Conservation (phyloP, 2,329 filamentous ascomycete species). For the Aureobasidium vineae region DNA sequence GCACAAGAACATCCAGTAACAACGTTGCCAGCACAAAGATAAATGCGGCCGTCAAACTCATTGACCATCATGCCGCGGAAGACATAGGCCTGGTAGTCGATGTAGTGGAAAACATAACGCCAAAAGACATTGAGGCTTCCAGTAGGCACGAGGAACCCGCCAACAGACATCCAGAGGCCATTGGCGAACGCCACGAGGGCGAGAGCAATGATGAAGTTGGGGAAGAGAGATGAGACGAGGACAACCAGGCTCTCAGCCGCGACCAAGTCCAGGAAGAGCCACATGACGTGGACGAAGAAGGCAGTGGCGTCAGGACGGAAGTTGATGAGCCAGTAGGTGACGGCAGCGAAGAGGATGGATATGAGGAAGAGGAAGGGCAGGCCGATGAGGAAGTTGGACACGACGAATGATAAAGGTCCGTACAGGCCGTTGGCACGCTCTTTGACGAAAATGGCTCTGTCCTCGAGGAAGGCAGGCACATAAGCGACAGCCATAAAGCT, state of each 20-base stretch:
- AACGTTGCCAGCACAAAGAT: constrained; percentile 52
- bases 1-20: constrained; percentile 60
- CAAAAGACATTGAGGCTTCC: constrained; percentile 74
- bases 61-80: constrained; percentile 92
- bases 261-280: constrained; percentile 79
- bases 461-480: constrained; percentile 77
- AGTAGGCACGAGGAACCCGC: constrained; percentile 73
- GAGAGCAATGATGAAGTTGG: constrained; percentile 73
- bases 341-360: constrained; percentile 67
- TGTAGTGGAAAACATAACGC: constrained; percentile 81
- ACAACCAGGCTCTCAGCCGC: constrained; percentile 81
- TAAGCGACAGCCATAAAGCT: constrained; percentile 65
- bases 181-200: constrained; percentile 80
- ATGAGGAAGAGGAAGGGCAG: constrained; percentile 77
- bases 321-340: constrained; percentile 76
- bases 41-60: constrained; percentile 65
- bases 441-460: constrained; percentile 67
- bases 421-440: constrained; percentile 79
- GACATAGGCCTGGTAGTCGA: constrained; percentile 79
- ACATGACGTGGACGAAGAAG: constrained; percentile 77
- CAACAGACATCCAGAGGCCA: constrained; percentile 81
- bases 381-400: constrained; percentile 78
- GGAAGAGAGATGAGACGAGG: constrained; percentile 67
- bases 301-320: constrained; percentile 63
- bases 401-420: constrained; percentile 65